Percentiles rank a stretch among this genome's conserved stretches.
Conservation (phyloP, 179 eudicot genomes). For the Actinidia polygama region DNA sequence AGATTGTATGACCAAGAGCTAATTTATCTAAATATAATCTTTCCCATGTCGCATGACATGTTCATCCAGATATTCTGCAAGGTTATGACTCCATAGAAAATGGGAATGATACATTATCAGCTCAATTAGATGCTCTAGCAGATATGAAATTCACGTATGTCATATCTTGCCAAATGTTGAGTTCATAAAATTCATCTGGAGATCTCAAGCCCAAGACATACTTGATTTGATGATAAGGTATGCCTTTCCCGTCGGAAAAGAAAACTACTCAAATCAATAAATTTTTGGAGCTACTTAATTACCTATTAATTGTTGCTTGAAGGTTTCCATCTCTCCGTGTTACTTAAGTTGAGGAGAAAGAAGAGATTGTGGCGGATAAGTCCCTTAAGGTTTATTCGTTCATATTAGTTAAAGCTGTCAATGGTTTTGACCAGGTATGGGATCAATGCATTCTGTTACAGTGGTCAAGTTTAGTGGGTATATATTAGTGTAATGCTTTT, state of each 20-base stretch:
- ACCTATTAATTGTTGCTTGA: slow-evolving; percentile 22
- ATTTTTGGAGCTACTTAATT: neutral
- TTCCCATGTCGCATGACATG: neutral
- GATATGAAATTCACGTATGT: slow-evolving; percentile 92
- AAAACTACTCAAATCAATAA: neutral
- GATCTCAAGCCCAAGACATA: slow-evolving; percentile 94
- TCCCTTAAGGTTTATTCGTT: slow-evolving; percentile 72
- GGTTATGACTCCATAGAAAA: slow-evolving; percentile 78
- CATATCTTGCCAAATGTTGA: slow-evolving; percentile 89
- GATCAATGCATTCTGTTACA: neutral
- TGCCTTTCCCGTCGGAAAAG: neutral
- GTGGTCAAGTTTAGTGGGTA: neutral
- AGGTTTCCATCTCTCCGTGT: slow-evolving; percentile 94
- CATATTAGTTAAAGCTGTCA: slow-evolving; percentile 80
- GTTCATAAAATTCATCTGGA: slow-evolving; percentile 70
- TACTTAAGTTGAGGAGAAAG: slow-evolving; percentile 95
- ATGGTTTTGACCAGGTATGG: slow-evolving; percentile 86
- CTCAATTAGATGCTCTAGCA: slow-evolving; percentile 87
- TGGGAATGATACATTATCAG: slow-evolving; percentile 71
- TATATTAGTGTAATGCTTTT: too few species aligned
- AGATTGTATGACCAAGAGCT: too few species aligned
- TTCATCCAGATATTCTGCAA: slow-evolving; percentile 74
- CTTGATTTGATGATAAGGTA: slow-evolving; percentile 81
- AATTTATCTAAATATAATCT: neutral
- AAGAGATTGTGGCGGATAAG: slow-evolving; percentile 41